These are phyloP conservation scores for Coemansia sp. DNA, from an alignment of 192 early-diverging fungal species.

Conservation along the genomic window DNA sequence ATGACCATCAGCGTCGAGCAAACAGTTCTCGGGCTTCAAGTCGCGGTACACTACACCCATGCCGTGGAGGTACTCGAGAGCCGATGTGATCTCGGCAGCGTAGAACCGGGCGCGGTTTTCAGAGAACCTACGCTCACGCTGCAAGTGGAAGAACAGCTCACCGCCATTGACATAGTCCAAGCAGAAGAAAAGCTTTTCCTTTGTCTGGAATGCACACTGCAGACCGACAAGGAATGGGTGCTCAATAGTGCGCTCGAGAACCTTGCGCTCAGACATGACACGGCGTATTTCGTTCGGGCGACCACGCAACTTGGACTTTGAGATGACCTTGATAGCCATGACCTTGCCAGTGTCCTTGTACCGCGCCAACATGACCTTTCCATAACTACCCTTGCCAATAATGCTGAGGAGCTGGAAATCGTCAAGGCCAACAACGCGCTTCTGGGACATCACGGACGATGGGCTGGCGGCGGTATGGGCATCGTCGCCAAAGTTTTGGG, in stretches of 20 bases:
- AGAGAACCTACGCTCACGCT: conserved; percentile 61
- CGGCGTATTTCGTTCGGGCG: conserved; percentile 63
- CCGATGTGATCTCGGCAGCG: conserved; percentile 45
- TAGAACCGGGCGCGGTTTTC: conserved; percentile 66
- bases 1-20: conserved; percentile 59
- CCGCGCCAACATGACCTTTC: conserved; percentile 71
- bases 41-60: conserved; percentile 92
- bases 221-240: conserved; percentile 71
- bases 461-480: background rate
- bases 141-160: conserved; percentile 74
- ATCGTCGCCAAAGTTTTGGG: conserved; percentile 18
- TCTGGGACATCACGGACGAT: conserved; percentile 8
- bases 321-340: conserved; percentile 73
- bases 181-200: conserved; percentile 72
- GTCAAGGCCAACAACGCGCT: conserved; percentile 33
- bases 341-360: conserved; percentile 70
- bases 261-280: conserved; percentile 66
- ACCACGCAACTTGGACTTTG: conserved; percentile 66
- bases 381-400: conserved; percentile 76
- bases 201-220: conserved; percentile 73
- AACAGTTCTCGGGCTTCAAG: conserved; percentile 81
- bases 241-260: conserved; percentile 55
- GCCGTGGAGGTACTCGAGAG: conserved; percentile 63
- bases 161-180: conserved; percentile 77
- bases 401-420: conserved; percentile 74